Base-by-base conservation (phyloP, 2,329 filamentous ascomycete species). In the Xylariaceae sp. region DNA sequence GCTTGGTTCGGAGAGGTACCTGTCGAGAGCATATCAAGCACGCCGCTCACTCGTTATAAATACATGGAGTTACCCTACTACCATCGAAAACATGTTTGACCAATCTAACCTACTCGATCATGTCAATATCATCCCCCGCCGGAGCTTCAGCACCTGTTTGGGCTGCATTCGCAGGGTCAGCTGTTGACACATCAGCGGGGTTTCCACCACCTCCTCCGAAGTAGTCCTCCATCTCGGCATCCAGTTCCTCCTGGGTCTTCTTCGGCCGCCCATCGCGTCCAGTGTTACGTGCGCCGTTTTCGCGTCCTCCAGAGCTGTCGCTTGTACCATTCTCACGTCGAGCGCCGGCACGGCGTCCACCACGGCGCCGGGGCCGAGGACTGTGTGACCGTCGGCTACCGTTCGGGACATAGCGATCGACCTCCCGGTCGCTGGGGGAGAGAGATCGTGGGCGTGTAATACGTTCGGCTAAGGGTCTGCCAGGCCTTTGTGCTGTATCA, bases 171-270 rank as follows among this genome's bases (percentile, higher is more conserved):
- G 53, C 44, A 41, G 55, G n/a, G n/a, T n/a, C 51, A 8, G 58
- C 55, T 33, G 56, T 57, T 17, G 60, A 54, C 16, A 59, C 65
- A 24, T 62, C 65, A n/a, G 56, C 61, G 32, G 5, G 28, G n/a
- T 34, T 42, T 24, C 53, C 61, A 40, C 53, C 58, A 26, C 62
- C 61, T 17, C 66, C 68, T 19, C 74, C 81, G 70, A 88, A 96
- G 63, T 96, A 96, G 58, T 95, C 87, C 19, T 83, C 88, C 89
- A 96, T 96, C 65, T 96, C 89, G n/a, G 86, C 87, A 60, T 96
- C 89, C 28, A 96, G 71, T 60, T 96, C 87, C 54, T 94, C 86
- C 51, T 88, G 84, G 0, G 89, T 95, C 74, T 94, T 95, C 64
- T 79, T 83, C 2, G 80, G 73, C 34, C 86, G 75, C 27, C 74